Conservation (phyloP, 768 basidiomycete genomes). For the Neoboletus brunneissimus region DNA sequence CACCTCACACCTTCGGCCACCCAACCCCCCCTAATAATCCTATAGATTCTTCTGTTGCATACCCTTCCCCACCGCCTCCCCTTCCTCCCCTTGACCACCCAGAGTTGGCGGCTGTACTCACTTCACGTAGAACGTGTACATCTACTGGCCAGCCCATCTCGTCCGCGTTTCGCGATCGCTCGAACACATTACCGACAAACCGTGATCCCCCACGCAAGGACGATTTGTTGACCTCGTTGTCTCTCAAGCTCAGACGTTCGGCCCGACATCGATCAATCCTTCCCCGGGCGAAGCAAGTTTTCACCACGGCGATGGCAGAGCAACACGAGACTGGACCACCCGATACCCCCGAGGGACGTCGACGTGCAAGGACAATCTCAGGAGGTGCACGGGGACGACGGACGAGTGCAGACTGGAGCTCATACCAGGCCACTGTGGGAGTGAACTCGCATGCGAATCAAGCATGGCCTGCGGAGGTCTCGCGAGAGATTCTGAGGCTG, state of each 20-base stretch:
- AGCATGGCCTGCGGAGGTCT: conserved; percentile 59
- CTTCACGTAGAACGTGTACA: conserved; percentile 19
- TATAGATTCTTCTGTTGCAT: conserved; percentile 22
- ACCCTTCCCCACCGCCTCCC: conserved; percentile 45
- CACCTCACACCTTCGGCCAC: conserved; percentile 42
- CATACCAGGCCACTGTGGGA: conserved; percentile 43
- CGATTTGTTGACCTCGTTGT: conserved; percentile 23
- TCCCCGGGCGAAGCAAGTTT: conserved; percentile 25
- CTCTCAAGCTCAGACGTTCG: conserved; percentile 25
- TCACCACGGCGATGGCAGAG: conserved; percentile 3
- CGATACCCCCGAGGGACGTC: conserved; percentile 2
- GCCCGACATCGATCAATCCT: conserved; percentile 30
- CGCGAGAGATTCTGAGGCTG: conserved; percentile 52
- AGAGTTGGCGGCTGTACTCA: conserved; percentile 23
- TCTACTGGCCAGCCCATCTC: conserved; percentile 3
- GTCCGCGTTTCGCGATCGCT: conserved; percentile 20
- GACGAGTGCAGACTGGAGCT: conserved; percentile 57
- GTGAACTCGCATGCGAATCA: conserved; percentile 31
- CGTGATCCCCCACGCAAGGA: conserved; percentile 15
- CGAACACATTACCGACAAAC: conserved; percentile 22
- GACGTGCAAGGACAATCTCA: conserved; percentile 32
- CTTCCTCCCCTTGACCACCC: conserved; percentile 53
- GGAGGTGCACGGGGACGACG: conserved; percentile 41
- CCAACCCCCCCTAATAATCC: conserved; percentile 32
- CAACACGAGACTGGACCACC: conserved; percentile 2